Percentiles rank a stretch among this genome's conserved stretches.
phyloP scores from a whole-genome alignment of 2,329 filamentous ascomycete species.

The Xylariomycetidae sp. region DNA sequence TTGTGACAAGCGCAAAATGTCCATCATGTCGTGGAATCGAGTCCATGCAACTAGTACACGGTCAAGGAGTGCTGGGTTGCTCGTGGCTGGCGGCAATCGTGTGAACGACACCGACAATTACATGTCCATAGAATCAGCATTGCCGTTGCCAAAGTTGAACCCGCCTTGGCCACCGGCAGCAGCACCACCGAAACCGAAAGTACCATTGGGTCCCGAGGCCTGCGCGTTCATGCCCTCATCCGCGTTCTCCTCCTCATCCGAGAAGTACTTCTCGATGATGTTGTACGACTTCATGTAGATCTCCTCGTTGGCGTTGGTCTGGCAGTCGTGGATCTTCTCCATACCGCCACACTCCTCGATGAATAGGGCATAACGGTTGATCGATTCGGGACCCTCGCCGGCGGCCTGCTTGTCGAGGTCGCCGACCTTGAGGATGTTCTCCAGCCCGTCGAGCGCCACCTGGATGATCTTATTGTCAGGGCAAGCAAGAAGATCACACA shows the following conservation, averaged over 20 bases:
- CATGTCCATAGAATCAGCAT: constrained; percentile 61
- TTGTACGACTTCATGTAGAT: constrained; percentile 99
- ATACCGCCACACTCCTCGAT: constrained; percentile 98
- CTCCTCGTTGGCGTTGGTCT: constrained; percentile 99
- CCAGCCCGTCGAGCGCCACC: constrained; percentile 91
- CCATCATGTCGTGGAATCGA: no score
- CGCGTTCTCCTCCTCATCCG: constrained; percentile 92
- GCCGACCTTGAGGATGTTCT: constrained; percentile 99
- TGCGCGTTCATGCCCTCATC: constrained; percentile 72
- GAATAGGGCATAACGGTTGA: constrained; percentile 96
- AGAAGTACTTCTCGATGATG: constrained; percentile 99
- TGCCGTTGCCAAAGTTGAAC: constrained; percentile 83
- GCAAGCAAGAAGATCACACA: constrained; percentile 91
- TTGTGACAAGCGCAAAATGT: constrained; percentile 18
- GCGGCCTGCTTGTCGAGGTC: constrained; percentile 95
- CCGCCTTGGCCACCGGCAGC: constrained; percentile 48
- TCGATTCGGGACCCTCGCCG: constrained; percentile 65
- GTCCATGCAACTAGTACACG: no score
- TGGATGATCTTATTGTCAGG: constrained; percentile 99
- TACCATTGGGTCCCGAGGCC: constrained; percentile 56
- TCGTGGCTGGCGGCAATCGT: constrained; percentile 5
- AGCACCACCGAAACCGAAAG: constrained; percentile 74
- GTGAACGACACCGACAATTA: constrained; percentile 34
- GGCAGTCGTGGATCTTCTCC: constrained; percentile 99
- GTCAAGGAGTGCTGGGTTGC: not conserved